Evolutionary conservation across 805 yeast genomes (phyloP).

Genomic region (Monosporozyma siamensis): DNA sequence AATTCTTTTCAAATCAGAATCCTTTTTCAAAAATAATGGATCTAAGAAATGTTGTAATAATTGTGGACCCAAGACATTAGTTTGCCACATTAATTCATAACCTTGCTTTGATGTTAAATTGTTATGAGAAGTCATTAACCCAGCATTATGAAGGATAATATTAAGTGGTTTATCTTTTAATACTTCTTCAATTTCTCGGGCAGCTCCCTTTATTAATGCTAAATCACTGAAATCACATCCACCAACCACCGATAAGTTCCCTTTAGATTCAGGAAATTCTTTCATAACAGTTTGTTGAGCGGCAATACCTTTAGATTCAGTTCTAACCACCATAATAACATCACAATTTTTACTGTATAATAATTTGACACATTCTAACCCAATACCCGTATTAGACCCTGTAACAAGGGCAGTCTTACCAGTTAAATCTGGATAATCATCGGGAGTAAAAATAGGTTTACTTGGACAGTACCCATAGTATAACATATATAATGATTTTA

Average conservation of each 20-base stretch:
- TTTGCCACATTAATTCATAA: slow-evolving; percentile 31
- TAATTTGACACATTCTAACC: slow-evolving; percentile 20
- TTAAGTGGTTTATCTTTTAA: slow-evolving; percentile 18
- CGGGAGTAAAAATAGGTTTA: slow-evolving; percentile 24
- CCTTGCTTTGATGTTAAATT: slow-evolving; percentile 28
- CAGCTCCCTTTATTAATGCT: slow-evolving; percentile 28
- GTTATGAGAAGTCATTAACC: slow-evolving; percentile 27
- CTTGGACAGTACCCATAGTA: slow-evolving; percentile 21
- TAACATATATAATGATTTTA: slow-evolving; percentile 10
- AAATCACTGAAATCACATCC: slow-evolving; percentile 35
- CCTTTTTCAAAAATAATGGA: slow-evolving; percentile 30
- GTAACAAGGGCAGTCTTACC: slow-evolving; percentile 34
- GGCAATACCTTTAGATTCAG: slow-evolving; percentile 25
- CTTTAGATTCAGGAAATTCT: slow-evolving; percentile 22
- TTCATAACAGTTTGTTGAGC: slow-evolving; percentile 25
- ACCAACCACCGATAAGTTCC: slow-evolving; percentile 17
- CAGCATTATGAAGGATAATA: slow-evolving; percentile 32
- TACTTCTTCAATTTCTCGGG: slow-evolving; percentile 12
- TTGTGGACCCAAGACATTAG: slow-evolving; percentile 33
- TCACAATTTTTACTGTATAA: slow-evolving; percentile 30
- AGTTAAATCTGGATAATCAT: slow-evolving; percentile 31
- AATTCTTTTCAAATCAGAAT: slow-evolving; percentile 27
- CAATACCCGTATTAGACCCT: slow-evolving; percentile 35
- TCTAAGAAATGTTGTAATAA: slow-evolving; percentile 32
- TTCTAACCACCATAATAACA: slow-evolving; percentile 30